phyloP scores from a whole-genome alignment of 73 alveolate genomes.

The Paramecium primaurelia region DNA sequence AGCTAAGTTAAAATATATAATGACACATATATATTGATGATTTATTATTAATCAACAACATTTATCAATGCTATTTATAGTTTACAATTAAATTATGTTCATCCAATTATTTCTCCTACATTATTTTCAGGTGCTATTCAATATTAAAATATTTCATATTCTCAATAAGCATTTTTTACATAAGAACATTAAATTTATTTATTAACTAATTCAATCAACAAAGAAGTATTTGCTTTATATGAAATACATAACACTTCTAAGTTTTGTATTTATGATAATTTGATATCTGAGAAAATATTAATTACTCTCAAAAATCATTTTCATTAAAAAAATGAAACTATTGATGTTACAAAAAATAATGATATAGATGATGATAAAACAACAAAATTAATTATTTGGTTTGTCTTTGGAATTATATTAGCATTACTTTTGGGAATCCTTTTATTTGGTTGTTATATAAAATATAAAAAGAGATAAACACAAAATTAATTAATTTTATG shows the following conservation, averaged over 20 bases:
- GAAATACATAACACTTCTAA: not conserved
- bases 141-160: not conserved
- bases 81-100: not conserved
- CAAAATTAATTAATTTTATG: not conserved
- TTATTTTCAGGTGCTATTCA: not conserved
- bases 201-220: not conserved
- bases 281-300: not conserved
- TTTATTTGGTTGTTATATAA: not conserved
- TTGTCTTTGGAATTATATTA: not conserved
- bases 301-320: not conserved
- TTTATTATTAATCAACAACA: not conserved
- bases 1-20: not conserved
- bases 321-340: not conserved
- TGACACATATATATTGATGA: not conserved
- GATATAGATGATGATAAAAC: not conserved
- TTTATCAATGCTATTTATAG: not conserved
- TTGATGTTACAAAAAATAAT: not conserved
- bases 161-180: not conserved
- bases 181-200: not conserved
- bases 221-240: not conserved
- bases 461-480: not conserved
- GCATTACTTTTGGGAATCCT: not conserved
- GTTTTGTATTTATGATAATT: not conserved
- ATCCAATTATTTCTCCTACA: not conserved
- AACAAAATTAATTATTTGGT: not conserved